Percentiles rank a stretch among this genome's conserved stretches.
Conservation (phyloP, 495 filamentous ascomycete species). For the Penicillium dipodomyicola region DNA sequence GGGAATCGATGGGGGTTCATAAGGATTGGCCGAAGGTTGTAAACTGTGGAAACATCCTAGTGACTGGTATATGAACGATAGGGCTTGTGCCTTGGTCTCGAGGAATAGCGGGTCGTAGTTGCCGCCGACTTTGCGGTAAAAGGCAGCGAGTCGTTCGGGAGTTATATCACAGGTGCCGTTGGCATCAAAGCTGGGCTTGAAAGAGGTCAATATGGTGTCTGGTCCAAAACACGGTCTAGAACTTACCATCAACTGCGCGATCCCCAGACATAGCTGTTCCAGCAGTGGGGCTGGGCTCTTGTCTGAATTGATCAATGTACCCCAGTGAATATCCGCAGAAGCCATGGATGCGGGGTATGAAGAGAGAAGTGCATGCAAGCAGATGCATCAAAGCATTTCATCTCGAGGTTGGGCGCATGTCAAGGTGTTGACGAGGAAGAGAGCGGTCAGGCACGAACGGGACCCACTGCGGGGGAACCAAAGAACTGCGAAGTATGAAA, state of each 20-base stretch:
- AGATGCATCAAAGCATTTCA: slow-evolving; percentile 19
- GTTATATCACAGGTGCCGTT: slow-evolving; percentile 63
- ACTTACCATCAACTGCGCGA: slow-evolving; percentile 81
- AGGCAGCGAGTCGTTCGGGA: slow-evolving; percentile 78
- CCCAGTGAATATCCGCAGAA: slow-evolving; percentile 60
- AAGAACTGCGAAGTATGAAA: slow-evolving; percentile 7
- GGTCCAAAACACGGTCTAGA: neutral
- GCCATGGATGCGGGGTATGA: slow-evolving; percentile 30
- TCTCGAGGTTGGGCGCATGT: slow-evolving; percentile 6
- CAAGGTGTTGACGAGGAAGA: slow-evolving; percentile 5
- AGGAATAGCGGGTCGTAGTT: slow-evolving; percentile 89
- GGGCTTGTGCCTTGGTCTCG: slow-evolving; percentile 64
- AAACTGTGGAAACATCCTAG: slow-evolving; percentile 84
- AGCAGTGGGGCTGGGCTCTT: slow-evolving; percentile 74
- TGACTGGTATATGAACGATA: slow-evolving; percentile 90
- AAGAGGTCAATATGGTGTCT: slow-evolving; percentile 2
- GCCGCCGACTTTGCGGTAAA: slow-evolving; percentile 85
- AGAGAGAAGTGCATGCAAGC: slow-evolving; percentile 20
- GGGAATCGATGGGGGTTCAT: slow-evolving; percentile 71
- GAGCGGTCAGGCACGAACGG: slow-evolving; percentile 42
- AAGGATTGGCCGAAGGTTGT: slow-evolving; percentile 68
- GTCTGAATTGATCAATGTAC: slow-evolving; percentile 76
- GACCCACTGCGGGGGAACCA: slow-evolving; percentile 37
- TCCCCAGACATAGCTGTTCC: slow-evolving; percentile 72
- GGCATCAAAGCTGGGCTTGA: slow-evolving; percentile 59